A percentile compares a stretch with the other conserved stretches of the same genome.
Evolutionary conservation across 139 green algal genomes (phyloP).

Genomic region (Trebouxia sp.): DNA sequence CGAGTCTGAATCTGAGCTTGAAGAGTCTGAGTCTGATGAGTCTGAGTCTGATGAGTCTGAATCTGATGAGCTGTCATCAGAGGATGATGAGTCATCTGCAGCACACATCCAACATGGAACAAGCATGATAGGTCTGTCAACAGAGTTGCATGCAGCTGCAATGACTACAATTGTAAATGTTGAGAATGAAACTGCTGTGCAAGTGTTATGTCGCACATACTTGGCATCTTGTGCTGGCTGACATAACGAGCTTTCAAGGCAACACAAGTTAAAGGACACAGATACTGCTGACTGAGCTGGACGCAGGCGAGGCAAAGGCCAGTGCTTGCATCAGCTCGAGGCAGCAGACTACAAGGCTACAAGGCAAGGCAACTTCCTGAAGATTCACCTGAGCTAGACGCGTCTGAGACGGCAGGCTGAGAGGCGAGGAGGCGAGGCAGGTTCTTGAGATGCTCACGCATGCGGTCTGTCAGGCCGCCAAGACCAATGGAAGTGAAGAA

Average conservation of each 20-base stretch:
- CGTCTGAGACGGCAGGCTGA: slow-evolving; percentile 36
- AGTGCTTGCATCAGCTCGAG: too few relatives aligned
- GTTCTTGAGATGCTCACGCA: slow-evolving; percentile 76
- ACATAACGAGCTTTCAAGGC: too few relatives aligned
- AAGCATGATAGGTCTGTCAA: background rate
- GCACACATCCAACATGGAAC: background rate
- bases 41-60: slow-evolving; percentile 14
- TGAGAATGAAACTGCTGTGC: too few relatives aligned
- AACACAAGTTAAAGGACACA: too few relatives aligned
- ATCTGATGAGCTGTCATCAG: slow-evolving; percentile 17
- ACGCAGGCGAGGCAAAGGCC: too few relatives aligned
- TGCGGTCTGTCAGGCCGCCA: slow-evolving; percentile 91
- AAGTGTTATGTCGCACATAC: too few relatives aligned
- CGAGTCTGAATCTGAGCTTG: slow-evolving; percentile 2
- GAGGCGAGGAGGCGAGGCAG: slow-evolving; percentile 46
- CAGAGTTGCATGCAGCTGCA: background rate
- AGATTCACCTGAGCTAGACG: background rate
- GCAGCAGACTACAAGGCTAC: too few relatives aligned
- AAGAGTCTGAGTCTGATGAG: slow-evolving; percentile 8
- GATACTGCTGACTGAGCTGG: too few relatives aligned
- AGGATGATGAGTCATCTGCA: slow-evolving; percentile 29
- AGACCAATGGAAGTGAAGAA: slow-evolving; percentile 99
- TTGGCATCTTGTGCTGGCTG: too few relatives aligned
- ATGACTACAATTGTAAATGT: too few relatives aligned
- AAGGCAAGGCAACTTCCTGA: background rate